Conservation (phyloP, 495 filamentous ascomycete species). For the Hypoxylon fuscum region DNA sequence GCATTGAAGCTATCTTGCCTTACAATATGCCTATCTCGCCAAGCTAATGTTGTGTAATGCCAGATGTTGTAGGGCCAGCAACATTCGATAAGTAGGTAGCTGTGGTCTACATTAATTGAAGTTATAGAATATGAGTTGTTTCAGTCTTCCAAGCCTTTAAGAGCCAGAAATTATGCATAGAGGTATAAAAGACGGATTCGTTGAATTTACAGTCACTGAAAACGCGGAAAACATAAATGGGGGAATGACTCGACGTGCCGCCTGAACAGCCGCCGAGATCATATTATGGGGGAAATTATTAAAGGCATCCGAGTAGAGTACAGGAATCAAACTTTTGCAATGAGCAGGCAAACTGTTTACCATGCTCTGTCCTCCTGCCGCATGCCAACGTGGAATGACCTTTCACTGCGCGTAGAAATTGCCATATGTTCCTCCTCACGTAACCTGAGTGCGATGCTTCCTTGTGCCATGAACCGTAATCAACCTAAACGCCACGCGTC, state of each 20-base stretch:
- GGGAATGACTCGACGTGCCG: background rate
- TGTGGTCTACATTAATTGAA: no score
- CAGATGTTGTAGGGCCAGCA: no score
- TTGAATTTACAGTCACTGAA: background rate
- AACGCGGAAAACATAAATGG: background rate
- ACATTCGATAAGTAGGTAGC: no score
- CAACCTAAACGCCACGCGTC: conserved; percentile 35
- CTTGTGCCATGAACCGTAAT: conserved; percentile 18
- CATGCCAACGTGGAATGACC: background rate
- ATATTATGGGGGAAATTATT: background rate
- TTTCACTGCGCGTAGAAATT: background rate
- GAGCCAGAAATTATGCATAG: no score
- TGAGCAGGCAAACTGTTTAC: background rate
- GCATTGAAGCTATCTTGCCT: background rate
- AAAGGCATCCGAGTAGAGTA: no score
- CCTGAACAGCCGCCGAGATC: background rate
- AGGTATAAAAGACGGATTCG: no score
- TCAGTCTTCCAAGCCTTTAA: no score
- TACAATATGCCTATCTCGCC: background rate
- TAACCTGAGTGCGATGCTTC: conserved; percentile 6
- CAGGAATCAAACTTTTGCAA: background rate
- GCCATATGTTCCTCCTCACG: background rate
- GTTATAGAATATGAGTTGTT: no score
- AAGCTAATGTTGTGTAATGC: background rate
- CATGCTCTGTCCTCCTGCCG: background rate